A percentile compares a stretch with the other conserved stretches of the same genome.
Conservation (phyloP, 345 rosid species). For the Acer negundo region DNA sequence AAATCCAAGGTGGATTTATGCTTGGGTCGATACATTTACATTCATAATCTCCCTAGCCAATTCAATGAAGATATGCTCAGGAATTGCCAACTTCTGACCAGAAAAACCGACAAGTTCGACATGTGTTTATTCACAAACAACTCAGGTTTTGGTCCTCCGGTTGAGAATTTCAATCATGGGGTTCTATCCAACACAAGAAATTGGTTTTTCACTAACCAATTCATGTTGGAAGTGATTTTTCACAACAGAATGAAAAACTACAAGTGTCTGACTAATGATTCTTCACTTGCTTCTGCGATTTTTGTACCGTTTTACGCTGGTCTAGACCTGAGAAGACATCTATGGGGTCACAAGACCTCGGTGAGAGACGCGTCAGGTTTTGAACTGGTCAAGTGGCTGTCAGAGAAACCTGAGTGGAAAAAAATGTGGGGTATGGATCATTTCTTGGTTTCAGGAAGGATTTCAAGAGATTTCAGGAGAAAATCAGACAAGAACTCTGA, state of each 20-base stretch:
- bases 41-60: conserved; percentile 36
- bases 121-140: conserved; percentile 38
- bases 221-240: conserved; percentile 44
- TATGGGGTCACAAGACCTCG: conserved; percentile 37
- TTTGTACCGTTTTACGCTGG: conserved; percentile 50
- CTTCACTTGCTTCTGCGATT: conserved; percentile 45
- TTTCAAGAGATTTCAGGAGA: conserved; percentile 42
- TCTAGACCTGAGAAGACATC: conserved; percentile 42
- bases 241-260: conserved; percentile 46
- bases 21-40: conserved; percentile 40
- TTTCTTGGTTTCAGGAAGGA: conserved; percentile 49
- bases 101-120: conserved; percentile 32
- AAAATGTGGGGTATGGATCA: conserved; percentile 45
- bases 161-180: conserved; percentile 17
- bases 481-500: conserved; percentile 17
- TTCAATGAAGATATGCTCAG: conserved; percentile 41
- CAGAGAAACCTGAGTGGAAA: conserved; percentile 41
- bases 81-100: conserved; percentile 33
- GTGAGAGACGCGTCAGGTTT: conserved; percentile 37
- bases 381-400: conserved; percentile 39
- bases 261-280: conserved; percentile 44
- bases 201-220: conserved; percentile 46
- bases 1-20: conserved; percentile 25
- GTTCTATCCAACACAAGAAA: conserved; percentile 30
- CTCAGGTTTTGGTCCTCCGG: conserved; percentile 41